Evolutionary conservation across 2,329 filamentous ascomycete genomes (phyloP), one percentile per base, ranked within the genome.

Genomic region (Fusarium concolor): DNA sequence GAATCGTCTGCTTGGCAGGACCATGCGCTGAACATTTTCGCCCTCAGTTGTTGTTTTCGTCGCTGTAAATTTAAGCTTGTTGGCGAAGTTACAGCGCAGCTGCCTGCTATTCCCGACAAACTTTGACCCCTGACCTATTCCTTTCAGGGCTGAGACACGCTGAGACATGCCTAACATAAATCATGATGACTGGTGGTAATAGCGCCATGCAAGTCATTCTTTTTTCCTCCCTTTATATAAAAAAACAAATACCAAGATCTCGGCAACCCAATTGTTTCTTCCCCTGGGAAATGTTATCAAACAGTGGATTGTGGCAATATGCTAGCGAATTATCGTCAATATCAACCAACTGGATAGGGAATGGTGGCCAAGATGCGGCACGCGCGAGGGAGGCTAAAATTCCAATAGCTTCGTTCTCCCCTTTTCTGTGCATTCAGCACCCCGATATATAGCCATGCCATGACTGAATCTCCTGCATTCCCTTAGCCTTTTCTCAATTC

Each of bases 391-490:
- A 44, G 43, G 35, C 14, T 22, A 11, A 45, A 64, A 64, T 64
- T 64, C 59, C 61, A 58, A 28, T 64, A 44, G 28, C 33, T 52
- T 64, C 31, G 45, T 29, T 12, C n/a, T 42, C 59, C 45, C 55
- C 59, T 51, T 64, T 62, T 62, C n/a, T 17, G 22, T 24, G 44
- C 33, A 58, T 37, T 12, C 37, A 7, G 22, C 33, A 8, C 26
- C 31, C 33, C 29, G 37, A 24, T 51, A 64, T 58, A 64, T 64
- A 64, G 44, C 12, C 38, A 42, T 29, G 18, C 41, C 35, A 17
- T 10, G 31, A 18, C 42, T 39, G 38, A 39, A 24, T n/a, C 24
- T 17, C n/a, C 33, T 11, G 2, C 35, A 33, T 45, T 20, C 15
- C 22, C 22, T 20, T 20, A n/a, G 12, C 11, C 9, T 14, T 24